Base-by-base conservation (phyloP, 305 asterid species). In the Fraxinus floribunda region DNA sequence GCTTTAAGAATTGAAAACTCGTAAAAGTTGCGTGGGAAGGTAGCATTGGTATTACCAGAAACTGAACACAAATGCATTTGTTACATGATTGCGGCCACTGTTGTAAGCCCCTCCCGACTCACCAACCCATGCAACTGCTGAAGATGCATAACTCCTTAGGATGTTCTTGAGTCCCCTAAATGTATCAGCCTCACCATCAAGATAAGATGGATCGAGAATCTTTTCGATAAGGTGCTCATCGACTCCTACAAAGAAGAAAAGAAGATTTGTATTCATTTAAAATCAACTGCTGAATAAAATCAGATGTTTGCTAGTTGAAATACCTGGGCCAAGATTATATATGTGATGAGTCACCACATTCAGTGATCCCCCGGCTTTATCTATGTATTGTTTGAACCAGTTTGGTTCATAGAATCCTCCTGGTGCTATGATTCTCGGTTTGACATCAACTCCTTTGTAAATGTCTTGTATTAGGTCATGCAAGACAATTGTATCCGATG, bases 311-410 rank as follows among this genome's bases (percentile, higher is more conserved):
- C 44, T 30, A 1, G 30, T 26, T 39, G 26, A 32, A 49, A 10
- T 87, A 89, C 92, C 92, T 83, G 92, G 84, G 39, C 92, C 92
- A 8, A 89, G 89, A 81, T 88, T 89, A 75, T 89, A 89, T 81
- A 89, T 89, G 81, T 89, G 92, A 81, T 88, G 92, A 76, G 90
- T 89, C 15, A 86, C 78, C 35, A 77, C 90, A 76, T 88, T 84
- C 9, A 89, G 75, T 24, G 91, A 68, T 1, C 57, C 49, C 74
- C 49, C 49, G 1, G 92, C 79, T 60, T 78, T 85, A 44, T 16
- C 34, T 32, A 89, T 11, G 76, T 75, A 80, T 41, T 83, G 84
- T 36, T 35, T 72, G 80, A 86, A 89, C 92, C 92, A 89, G 30
- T 76, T 77, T 18, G 34, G 80, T 80, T 86, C 92, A 80, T 81